phyloP scores from a whole-genome alignment of 495 filamentous ascomycete genomes.

The Rhizodiscina lignyota region DNA sequence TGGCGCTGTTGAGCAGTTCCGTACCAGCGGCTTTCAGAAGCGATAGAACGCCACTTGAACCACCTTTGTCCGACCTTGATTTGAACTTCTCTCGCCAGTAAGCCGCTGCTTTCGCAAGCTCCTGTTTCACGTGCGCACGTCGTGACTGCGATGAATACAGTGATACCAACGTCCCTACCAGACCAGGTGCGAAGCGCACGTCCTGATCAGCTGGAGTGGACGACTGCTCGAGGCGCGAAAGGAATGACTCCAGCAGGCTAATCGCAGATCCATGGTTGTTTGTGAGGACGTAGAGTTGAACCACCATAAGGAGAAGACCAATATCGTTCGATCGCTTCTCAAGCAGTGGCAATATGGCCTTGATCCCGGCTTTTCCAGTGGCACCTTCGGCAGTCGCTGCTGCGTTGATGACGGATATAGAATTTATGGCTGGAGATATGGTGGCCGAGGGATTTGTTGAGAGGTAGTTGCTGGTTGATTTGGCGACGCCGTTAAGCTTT shows the following conservation, averaged over 20 bases:
- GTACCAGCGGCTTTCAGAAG: conserved; percentile 67
- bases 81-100: conserved; percentile 49
- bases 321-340: conserved; percentile 66
- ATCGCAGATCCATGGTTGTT: conserved; percentile 67
- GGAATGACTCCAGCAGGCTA: conserved; percentile 53
- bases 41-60: too few species aligned
- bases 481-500: conserved; percentile 59
- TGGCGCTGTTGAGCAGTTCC: conserved; percentile 58
- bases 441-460: conserved; percentile 34
- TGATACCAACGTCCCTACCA: conserved; percentile 67
- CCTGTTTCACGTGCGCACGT: conserved; percentile 48
- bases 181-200: conserved; percentile 68
- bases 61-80: conserved; percentile 22
- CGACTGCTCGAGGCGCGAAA: conserved; percentile 54
- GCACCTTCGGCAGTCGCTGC: conserved; percentile 53
- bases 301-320: conserved; percentile 64
- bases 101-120: conserved; percentile 63
- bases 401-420: conserved; percentile 61
- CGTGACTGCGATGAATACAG: conserved; percentile 68
- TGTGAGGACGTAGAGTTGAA: conserved; percentile 64
- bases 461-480: conserved; percentile 44
- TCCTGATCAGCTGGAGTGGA: conserved; percentile 41
- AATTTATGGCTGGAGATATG: conserved; percentile 37
- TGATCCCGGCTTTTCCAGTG: conserved; percentile 52
- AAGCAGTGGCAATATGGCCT: conserved; percentile 54